Conservation (phyloP, 306 rosid genomes). For the Calophaca sinica region DNA sequence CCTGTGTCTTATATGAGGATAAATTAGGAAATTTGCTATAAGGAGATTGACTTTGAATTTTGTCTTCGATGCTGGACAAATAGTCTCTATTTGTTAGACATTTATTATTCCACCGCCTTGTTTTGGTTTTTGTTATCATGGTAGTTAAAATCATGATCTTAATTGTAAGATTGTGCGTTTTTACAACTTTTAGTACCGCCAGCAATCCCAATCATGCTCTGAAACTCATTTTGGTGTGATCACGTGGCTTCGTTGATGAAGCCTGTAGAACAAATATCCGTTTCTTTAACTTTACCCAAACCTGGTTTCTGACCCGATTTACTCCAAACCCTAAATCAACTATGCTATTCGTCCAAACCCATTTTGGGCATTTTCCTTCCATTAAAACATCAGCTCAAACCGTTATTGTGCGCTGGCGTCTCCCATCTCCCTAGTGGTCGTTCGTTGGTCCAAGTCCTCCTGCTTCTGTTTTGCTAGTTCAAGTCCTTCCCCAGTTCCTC, state of each 20-base stretch:
- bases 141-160: not conserved
- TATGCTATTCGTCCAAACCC: not conserved
- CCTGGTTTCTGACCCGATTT: not conserved
- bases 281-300: not conserved
- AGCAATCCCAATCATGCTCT: not conserved
- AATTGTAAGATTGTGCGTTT: not conserved
- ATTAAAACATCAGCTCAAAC: not conserved
- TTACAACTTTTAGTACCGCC: not conserved
- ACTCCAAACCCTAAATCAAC: slow-evolving; percentile 14
- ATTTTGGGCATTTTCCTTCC: not conserved
- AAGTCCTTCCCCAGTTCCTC: not conserved
- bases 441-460: not conserved
- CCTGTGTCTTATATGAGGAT: slow-evolving; percentile 12
- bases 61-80: not conserved
- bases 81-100: not conserved
- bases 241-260: no score
- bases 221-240: not conserved
- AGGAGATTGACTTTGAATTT: slow-evolving; percentile 14
- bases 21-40: not conserved
- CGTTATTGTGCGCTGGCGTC: not conserved
- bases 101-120: not conserved
- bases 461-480: not conserved
- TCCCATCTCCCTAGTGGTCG: not conserved
- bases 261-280: not conserved
- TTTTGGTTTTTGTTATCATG: not conserved